phyloP scores from a whole-genome alignment of 140 eudicot genomes.

The Flaveria floridana region DNA sequence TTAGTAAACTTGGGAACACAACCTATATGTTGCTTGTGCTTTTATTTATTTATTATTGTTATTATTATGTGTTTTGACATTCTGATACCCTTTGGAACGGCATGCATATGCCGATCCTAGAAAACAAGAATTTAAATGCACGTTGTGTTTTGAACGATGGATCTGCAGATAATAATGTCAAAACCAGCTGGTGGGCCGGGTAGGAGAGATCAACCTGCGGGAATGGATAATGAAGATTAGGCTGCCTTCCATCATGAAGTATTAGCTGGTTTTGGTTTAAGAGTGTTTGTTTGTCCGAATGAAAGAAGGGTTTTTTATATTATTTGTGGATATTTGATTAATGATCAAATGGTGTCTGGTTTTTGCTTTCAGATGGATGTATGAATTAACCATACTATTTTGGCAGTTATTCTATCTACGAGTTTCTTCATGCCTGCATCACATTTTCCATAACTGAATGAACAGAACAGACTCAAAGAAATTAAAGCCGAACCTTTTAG shows the following conservation, averaged over 20 bases:
- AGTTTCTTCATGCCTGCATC: background rate
- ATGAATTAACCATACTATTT: too few species aligned
- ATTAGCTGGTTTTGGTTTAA: conserved; percentile 9
- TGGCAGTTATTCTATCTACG: background rate
- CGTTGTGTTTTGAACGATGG: background rate
- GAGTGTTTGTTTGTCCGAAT: background rate
- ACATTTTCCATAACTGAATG: too few species aligned
- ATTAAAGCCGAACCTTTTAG: too few species aligned
- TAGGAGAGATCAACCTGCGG: conserved; percentile 51
- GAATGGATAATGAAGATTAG: conserved; percentile 65
- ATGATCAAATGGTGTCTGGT: background rate
- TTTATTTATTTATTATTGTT: too few species aligned
- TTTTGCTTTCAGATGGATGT: background rate
- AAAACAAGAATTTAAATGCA: too few species aligned
- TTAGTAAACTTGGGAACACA: too few species aligned
- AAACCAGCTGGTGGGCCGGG: conserved; percentile 80
- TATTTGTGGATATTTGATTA: background rate
- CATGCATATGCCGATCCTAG: too few species aligned
- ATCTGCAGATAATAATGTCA: conserved; percentile 64
- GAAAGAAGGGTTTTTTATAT: background rate
- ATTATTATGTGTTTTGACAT: too few species aligned
- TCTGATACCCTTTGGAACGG: too few species aligned
- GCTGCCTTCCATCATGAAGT: conserved; percentile 8
- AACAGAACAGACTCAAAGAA: too few species aligned
- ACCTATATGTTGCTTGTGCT: too few species aligned